A percentile compares a stretch with the other conserved stretches of the same genome.
Evolutionary conservation across 2,329 filamentous ascomycete genomes (phyloP).

Genomic region (Sporothrix schenckii): DNA sequence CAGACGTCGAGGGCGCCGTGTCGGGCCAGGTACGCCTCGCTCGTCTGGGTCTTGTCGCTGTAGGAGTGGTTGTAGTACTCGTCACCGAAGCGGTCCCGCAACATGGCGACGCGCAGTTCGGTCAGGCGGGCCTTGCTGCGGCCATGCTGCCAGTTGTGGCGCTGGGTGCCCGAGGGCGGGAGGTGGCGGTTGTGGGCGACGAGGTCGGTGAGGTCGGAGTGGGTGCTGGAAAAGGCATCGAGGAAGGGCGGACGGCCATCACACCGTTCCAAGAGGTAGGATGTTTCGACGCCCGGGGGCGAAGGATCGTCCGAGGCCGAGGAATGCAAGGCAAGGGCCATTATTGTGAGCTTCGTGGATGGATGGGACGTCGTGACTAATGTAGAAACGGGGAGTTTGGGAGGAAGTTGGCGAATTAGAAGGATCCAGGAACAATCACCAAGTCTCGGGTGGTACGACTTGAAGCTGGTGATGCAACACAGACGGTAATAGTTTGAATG

Average conservation of each 20-base stretch:
- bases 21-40: not conserved
- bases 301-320: conserved; percentile 13
- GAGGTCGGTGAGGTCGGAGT: not conserved
- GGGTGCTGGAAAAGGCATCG: not conserved
- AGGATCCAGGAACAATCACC: not conserved
- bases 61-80: not conserved
- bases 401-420: not conserved
- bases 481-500: not conserved
- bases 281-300: not conserved
- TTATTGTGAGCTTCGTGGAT: not conserved
- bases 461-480: conserved; percentile 10
- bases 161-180: not conserved
- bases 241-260: no score
- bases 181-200: conserved; percentile 12
- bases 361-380: not conserved
- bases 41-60: not conserved
- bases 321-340: conserved; percentile 18
- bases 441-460: not conserved
- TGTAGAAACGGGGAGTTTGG: not conserved
- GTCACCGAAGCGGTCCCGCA: not conserved
- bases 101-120: not conserved
- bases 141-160: conserved; percentile 13
- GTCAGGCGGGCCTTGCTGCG: conserved; percentile 22
- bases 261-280: not conserved
- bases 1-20: not conserved